Percentiles rank a stretch among this genome's conserved stretches.
Evolutionary conservation across 2,329 filamentous ascomycete species (phyloP).

Genomic region (Ramichloridium luteum): DNA sequence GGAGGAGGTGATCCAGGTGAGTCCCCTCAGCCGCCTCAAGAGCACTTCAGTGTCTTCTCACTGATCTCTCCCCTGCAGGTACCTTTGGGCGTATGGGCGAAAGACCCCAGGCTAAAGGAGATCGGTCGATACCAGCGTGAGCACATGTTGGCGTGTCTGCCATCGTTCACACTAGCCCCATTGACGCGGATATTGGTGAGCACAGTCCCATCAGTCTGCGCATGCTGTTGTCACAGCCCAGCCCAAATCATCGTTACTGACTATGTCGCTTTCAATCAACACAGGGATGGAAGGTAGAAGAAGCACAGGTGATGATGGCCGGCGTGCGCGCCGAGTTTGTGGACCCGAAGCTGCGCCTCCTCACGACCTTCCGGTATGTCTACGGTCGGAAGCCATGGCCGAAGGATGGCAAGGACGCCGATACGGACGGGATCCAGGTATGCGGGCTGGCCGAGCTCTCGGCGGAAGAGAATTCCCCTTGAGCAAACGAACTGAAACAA

Average conservation of each 20-base stretch:
- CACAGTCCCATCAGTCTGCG: background rate
- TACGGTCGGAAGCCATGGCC: slow-evolving; percentile 8
- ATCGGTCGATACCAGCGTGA: slow-evolving; percentile 11
- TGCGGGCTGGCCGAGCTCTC: too few relatives aligned
- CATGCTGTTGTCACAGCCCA: too few relatives aligned
- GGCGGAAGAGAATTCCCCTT: too few relatives aligned
- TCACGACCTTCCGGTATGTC: slow-evolving; percentile 9
- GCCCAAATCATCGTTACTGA: background rate
- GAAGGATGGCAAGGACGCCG: too few relatives aligned
- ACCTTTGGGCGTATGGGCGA: slow-evolving; percentile 13
- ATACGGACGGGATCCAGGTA: too few relatives aligned
- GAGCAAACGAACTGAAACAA: too few relatives aligned
- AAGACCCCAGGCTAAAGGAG: slow-evolving; percentile 11
- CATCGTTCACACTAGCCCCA: slow-evolving; percentile 27
- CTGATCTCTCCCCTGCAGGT: slow-evolving; percentile 3
- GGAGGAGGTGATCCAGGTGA: slow-evolving; percentile 9
- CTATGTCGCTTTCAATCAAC: background rate
- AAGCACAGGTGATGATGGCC: slow-evolving; percentile 10
- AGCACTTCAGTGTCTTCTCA: background rate
- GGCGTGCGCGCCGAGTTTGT: slow-evolving; percentile 9
- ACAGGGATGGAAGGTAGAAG: slow-evolving; percentile 22
- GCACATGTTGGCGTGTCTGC: slow-evolving; percentile 11
- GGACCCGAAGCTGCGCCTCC: slow-evolving; percentile 8
- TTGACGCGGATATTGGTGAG: slow-evolving; percentile 26
- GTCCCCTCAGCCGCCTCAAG: background rate